Percentiles rank a stretch among this genome's conserved stretches.
phyloP scores from a whole-genome alignment of 2,329 filamentous ascomycete species.

The Clarireedia sp. region DNA sequence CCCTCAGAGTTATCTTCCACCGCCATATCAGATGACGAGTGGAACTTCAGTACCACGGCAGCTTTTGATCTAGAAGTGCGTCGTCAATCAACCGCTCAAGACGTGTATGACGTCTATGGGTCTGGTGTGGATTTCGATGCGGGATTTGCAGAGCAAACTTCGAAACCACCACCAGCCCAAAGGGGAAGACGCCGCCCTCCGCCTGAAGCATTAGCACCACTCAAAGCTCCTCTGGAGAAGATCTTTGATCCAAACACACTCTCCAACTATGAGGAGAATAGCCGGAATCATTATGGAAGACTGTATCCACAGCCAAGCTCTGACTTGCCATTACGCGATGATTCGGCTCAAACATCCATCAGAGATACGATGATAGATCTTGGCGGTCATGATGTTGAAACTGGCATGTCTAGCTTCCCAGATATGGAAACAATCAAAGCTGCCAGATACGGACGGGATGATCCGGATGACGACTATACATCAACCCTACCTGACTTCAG shows the following conservation, averaged over 20 bases:
- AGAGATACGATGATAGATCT: conserved; percentile 58
- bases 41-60: conserved; percentile 60
- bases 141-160: conserved; percentile 35
- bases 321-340: conserved; percentile 46
- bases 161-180: conserved; percentile 34
- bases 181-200: conserved; percentile 46
- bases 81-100: conserved; percentile 44
- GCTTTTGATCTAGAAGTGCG: conserved; percentile 54
- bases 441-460: conserved; percentile 15
- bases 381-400: conserved; percentile 50
- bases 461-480: conserved; percentile 17
- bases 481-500: conserved; percentile 33
- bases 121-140: conserved; percentile 45
- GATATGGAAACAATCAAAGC: conserved; percentile 52
- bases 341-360: conserved; percentile 43
- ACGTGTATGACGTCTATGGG: conserved; percentile 54
- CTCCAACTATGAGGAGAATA: conserved; percentile 57
- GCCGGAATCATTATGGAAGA: conserved; percentile 50
- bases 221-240: conserved; percentile 51
- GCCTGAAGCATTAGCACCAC: conserved; percentile 48
- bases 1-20: conserved; percentile 34
- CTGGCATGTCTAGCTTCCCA: conserved; percentile 48
- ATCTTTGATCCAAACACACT: conserved; percentile 60
- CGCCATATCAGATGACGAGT: conserved; percentile 46
- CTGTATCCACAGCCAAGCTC: conserved; percentile 21